Evolutionary conservation across 768 basidiomycete genomes (phyloP).

Genomic region (Lactifluus echinatus): DNA sequence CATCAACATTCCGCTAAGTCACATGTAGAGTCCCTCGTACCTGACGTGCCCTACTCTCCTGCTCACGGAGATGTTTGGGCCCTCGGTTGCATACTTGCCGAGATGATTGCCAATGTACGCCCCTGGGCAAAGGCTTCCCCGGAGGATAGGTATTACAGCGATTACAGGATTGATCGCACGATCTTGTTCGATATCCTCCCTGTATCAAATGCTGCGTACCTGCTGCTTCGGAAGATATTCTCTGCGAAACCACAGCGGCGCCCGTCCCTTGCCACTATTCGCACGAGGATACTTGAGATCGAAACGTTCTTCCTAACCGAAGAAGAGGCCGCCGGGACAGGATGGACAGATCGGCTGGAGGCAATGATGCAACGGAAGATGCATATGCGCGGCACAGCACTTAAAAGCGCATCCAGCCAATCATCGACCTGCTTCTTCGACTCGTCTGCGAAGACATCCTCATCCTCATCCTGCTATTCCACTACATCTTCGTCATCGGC

Average conservation of each 20-base stretch:
- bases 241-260: slow-evolving; percentile 49
- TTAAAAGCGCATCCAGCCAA: too few relatives aligned
- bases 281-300: slow-evolving; percentile 43
- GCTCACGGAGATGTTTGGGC: slow-evolving; percentile 8
- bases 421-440: too few relatives aligned
- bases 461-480: background rate
- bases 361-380: background rate
- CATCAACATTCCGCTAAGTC: background rate
- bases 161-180: background rate
- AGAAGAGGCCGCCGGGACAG: slow-evolving; percentile 26
- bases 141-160: background rate
- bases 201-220: slow-evolving; percentile 33
- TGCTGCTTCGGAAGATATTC: slow-evolving; percentile 50
- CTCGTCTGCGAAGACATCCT: background rate
- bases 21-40: background rate
- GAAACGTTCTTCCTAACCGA: slow-evolving; percentile 55
- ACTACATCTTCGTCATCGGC: background rate
- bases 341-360: background rate
- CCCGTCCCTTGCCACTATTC: slow-evolving; percentile 52
- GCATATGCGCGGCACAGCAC: background rate
- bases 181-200: background rate
- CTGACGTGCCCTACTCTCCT: background rate
- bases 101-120: slow-evolving; percentile 1
- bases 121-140: slow-evolving; percentile 2
- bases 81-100: slow-evolving; percentile 13